Base-by-base conservation (phyloP, 176 grass and related monocot genomes). In the Typha latifolia region DNA sequence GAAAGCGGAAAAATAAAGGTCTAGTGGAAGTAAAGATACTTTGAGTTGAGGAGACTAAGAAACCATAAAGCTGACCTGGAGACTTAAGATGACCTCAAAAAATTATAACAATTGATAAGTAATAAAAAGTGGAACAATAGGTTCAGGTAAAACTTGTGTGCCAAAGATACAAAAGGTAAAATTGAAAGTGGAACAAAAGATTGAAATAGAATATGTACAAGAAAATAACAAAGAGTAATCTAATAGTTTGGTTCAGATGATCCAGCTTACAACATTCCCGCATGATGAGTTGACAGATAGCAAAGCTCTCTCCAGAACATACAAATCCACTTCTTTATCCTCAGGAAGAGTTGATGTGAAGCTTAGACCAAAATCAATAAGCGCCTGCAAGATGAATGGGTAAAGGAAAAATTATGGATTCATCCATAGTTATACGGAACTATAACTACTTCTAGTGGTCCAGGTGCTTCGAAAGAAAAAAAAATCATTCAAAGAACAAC, bases 361-460 rank as follows among this genome's bases (percentile, higher is more conserved):
- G 64, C 85, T 96, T 75, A 96, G 75, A 64, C 93, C 93, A 80
- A 96, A 96, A 79, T 96, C 93, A 78, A 92, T 96, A 73, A 96
- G 79, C 66, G 91, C 69, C 93, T 97, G 74, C 32, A 31, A 61
- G 55, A 80, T 66, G 23, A 74, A 80, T 62, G 74, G 64, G 65
- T 64, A 61, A 14, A 22, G 0, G 50, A 12, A 3, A 59, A 19
- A 3, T 19, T 9, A 21, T 59, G 2, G 53, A 59, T 59, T 43
- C 53, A 59, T 59, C 53, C 20, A 2, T 59, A 9, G 20, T 22
- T 59, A 21, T 22, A 59, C 2, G 3, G 6, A 19, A 59, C 4
- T 55, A 55, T 3, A 16, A 5, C 20, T 19, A 59, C 16, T 9
- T 10, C 11, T 1, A 19, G 20, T 22, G 15, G 53, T 59, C 2